A percentile compares a stretch with the other conserved stretches of the same genome.
These are phyloP conservation scores for Persicaria maculosa DNA, from an alignment of 148 eudicot species.

Conservation along the genomic window DNA sequence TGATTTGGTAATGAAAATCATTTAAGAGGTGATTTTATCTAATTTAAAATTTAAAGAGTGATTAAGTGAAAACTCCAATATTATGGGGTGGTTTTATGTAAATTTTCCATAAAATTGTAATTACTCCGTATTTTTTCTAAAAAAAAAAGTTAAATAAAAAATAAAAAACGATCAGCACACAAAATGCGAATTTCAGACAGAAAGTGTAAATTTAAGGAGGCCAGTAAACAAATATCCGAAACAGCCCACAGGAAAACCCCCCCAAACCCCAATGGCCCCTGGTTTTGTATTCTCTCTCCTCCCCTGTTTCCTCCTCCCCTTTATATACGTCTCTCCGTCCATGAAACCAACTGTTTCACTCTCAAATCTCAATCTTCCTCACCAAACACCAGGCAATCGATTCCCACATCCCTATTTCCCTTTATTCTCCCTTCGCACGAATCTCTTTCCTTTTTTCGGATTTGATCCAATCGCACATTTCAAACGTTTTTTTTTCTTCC, in stretches of 20 bases:
- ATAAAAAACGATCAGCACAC: not conserved
- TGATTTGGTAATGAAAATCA: too few species aligned
- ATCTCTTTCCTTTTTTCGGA: too few species aligned
- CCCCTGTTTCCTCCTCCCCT: not conserved
- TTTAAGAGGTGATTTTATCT: too few species aligned
- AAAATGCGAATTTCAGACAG: not conserved
- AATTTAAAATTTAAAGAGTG: too few species aligned
- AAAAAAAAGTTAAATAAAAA: not conserved
- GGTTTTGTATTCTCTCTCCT: constrained; percentile 5
- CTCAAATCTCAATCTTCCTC: not conserved
- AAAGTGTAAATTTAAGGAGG: not conserved
- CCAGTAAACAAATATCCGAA: not conserved
- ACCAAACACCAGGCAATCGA: constrained; percentile 3
- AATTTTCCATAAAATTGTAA: too few species aligned
- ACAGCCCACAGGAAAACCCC: constrained; percentile 11
- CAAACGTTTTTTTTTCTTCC: not conserved
- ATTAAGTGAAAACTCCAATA: too few species aligned
- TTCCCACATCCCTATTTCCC: not conserved
- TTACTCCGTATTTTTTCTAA: too few species aligned
- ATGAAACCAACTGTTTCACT: constrained; percentile 2
- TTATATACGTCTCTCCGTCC: not conserved
- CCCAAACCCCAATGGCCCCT: constrained; percentile 12
- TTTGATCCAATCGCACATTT: not conserved
- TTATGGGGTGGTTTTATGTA: too few species aligned
- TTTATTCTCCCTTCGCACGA: too few species aligned